Evolutionary conservation across 352 stramenopile species (phyloP).

Genomic region (Pythium angustatum): DNA sequence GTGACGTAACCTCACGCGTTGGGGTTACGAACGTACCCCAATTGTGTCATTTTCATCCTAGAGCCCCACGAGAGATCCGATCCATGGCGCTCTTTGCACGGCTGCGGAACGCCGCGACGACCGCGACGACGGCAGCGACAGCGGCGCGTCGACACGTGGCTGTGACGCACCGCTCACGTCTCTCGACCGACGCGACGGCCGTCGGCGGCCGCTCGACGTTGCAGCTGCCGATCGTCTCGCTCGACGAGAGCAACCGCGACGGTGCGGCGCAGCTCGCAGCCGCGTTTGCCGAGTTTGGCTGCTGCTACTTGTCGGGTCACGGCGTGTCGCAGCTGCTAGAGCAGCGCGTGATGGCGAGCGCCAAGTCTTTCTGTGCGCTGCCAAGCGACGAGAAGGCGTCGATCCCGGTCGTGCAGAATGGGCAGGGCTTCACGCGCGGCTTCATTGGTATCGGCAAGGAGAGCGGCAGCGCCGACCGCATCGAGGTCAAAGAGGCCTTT

Average conservation of each 20-base stretch:
- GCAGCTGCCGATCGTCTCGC: slow-evolving; percentile 47
- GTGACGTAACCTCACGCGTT: too few species aligned
- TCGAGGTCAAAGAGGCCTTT: slow-evolving; percentile 84
- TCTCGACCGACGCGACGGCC: background rate
- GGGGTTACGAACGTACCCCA: slow-evolving; percentile 1
- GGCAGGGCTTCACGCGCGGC: slow-evolving; percentile 72
- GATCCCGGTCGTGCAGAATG: slow-evolving; percentile 65
- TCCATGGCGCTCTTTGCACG: background rate
- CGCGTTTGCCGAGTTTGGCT: slow-evolving; percentile 70
- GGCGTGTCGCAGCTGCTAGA: slow-evolving; percentile 53
- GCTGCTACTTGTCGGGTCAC: slow-evolving; percentile 73
- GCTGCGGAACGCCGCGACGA: background rate
- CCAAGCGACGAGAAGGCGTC: slow-evolving; percentile 45
- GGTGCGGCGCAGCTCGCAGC: slow-evolving; percentile 44
- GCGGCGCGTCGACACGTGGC: background rate
- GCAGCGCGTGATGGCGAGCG: slow-evolving; percentile 51
- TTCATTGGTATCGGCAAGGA: slow-evolving; percentile 82
- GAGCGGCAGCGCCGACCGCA: slow-evolving; percentile 71
- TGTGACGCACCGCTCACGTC: background rate
- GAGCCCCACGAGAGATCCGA: too few species aligned
- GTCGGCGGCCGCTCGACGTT: slow-evolving; percentile 5
- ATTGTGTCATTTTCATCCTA: too few species aligned
- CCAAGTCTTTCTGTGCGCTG: slow-evolving; percentile 61
- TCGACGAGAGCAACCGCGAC: slow-evolving; percentile 44
- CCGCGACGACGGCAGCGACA: too few species aligned